phyloP scores from a whole-genome alignment of 306 rosid genomes.

The Citrullus amarus region DNA sequence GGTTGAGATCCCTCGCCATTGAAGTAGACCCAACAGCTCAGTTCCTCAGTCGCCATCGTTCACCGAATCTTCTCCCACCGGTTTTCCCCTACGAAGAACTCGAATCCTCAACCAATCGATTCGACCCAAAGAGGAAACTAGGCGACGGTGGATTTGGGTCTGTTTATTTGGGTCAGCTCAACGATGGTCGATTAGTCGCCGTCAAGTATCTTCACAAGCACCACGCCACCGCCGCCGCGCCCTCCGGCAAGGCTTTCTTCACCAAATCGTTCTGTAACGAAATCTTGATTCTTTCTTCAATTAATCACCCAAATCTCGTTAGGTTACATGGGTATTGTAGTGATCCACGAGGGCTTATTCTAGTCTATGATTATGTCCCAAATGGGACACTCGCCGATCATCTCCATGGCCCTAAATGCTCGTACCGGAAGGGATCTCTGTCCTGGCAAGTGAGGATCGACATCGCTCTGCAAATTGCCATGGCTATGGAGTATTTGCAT shows the following conservation, averaged over 20 bases:
- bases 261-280: conserved; percentile 86
- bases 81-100: conserved; percentile 76
- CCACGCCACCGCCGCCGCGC: conserved; percentile 22
- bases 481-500: conserved; percentile 90
- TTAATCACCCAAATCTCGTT: conserved; percentile 76
- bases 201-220: conserved; percentile 76
- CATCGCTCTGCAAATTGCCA: conserved; percentile 68
- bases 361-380: conserved; percentile 73
- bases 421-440: conserved; percentile 28
- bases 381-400: conserved; percentile 91
- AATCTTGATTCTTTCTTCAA: conserved; percentile 71
- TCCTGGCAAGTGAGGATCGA: conserved; percentile 68
- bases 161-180: conserved; percentile 60
- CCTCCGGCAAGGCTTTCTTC: conserved; percentile 38
- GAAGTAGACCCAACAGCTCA: conserved; percentile 61
- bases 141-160: conserved; percentile 98
- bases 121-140: conserved; percentile 70
- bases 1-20: conserved; percentile 15
- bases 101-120: conserved; percentile 49
- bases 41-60: conserved; percentile 69
- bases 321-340: conserved; percentile 91
- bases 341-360: conserved; percentile 71
- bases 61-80: conserved; percentile 64
- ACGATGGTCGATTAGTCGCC: conserved; percentile 60
- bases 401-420: conserved; percentile 45